Base-by-base conservation (phyloP, 441 rosid genomes). In the Erysimum cheiri region DNA sequence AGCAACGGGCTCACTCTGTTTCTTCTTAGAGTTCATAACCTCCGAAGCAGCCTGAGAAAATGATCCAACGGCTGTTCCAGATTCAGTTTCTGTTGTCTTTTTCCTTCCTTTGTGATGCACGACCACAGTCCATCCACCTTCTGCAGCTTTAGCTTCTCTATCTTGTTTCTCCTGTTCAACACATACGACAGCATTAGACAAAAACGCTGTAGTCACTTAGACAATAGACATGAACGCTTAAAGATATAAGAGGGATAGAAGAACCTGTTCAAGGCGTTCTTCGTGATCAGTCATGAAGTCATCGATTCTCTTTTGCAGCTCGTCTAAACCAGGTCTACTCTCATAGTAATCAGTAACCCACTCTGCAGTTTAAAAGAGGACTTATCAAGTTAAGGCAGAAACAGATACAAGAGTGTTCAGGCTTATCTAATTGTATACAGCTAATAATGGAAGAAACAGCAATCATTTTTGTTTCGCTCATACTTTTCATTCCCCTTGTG, bases 401-500 rank as follows among this genome's bases (percentile, higher is more conserved):
- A 67, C 68, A 43, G 35, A 8, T 43, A 0, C 47, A 37, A 46
- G 40, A 43, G 33, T 4, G 3, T 40, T 28, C 33, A 39, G 4
- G 54, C 59, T 28, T 53, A 63, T 47, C 49, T 37, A 13, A 53
- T n/a, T 40, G 55, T 17, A 22, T 22, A 4, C 33, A 31, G 67
- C n/a, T 47, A 67, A 61, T 43, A 29, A 65, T 35, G 22, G 17
- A 66, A 29, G 37, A 67, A 54, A 61, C 2, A 0, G 19, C 4
- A 60, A 65, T 31, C 6, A 55, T 56, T 37, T 61, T 13, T 11
- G 26, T 31, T 41, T 43, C 13, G 3, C 67, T 39, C 89, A 69
- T 88, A 95, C 99, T 88, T 82, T 84, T 92, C 93, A 95, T 85
- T 81, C 99, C 99, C 73, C 76, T 85, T 4, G 89, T 81, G 82